Evolutionary conservation across 306 rosid genomes (phyloP), one percentile per base, ranked within the genome.

Genomic region (Acacia confusa): DNA sequence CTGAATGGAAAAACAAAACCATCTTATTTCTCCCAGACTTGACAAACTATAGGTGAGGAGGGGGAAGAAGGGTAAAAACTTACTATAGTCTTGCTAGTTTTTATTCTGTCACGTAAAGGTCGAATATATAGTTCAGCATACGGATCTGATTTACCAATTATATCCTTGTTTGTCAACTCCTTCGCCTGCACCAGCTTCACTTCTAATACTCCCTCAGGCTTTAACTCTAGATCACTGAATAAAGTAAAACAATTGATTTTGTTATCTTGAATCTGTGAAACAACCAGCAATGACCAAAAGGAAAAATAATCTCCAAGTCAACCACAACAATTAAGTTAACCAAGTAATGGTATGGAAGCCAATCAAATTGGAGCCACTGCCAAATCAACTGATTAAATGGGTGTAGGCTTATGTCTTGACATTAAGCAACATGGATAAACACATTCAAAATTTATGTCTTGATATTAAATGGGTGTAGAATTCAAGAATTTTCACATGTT

Each of bases 121-220:
- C 98, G 89, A 72, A 95, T 58, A 70, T 87, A 93, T n/a, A 95
- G 9, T 73, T 86, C 88, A 44, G 99, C 98, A 86, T 81, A 95
- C n/a, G 99, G 99, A 83, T 95, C 98, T 41, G 99, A 95, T 84
- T 95, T 95, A 75, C 99, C 99, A 70, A 95, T 85, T n/a, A 95
- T 30, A 82, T 95, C 99, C 85, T 95, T 95, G 88, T 95, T 95
- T 70, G 97, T 93, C 76, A 95, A 87, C 20, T 84, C 97, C 87
- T 93, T 95, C 22, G 96, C 99, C 87, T 95, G 99, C 78, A 95
- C 99, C 85, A 95, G 98, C 86, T 95, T 95, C 84, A 95, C 98
- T 86, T 92, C 99, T 81, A 95, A 85, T 70, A 89, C 81, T 66
- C 99, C 99, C 15, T 81, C 93, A 66, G 99, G 92, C 87, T 95